These are phyloP conservation scores for Hyphodiscus hymeniophilus DNA, from an alignment of 495 filamentous ascomycete species.

Conservation along the genomic window DNA sequence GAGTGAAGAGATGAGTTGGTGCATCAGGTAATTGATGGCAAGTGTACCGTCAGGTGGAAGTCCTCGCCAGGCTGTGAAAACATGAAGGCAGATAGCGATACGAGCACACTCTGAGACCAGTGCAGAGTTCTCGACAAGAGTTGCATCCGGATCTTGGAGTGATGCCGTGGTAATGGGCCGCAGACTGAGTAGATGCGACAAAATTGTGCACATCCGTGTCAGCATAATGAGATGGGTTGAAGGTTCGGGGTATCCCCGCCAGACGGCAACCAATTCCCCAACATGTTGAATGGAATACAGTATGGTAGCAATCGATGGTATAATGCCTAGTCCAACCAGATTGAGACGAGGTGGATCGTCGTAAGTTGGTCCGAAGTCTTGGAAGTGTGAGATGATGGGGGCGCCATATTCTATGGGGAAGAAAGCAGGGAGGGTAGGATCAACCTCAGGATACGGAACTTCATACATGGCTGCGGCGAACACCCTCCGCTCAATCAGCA, in stretches of 20 bases:
- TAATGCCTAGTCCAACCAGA: neutral
- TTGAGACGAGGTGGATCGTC: neutral
- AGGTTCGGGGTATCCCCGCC: neutral
- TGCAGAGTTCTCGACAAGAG: neutral
- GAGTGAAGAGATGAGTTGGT: neutral
- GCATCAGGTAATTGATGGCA: conserved; percentile 4
- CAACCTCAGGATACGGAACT: neutral
- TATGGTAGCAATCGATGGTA: neutral
- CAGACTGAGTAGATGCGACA: conserved; percentile 10
- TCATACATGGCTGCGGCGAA: conserved; percentile 6
- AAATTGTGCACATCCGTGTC: conserved; percentile 4
- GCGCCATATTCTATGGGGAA: neutral
- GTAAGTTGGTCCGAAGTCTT: neutral
- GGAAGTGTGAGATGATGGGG: conserved; percentile 3
- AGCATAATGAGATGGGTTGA: conserved; percentile 4
- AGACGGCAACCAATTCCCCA: conserved; percentile 6
- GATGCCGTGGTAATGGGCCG: neutral
- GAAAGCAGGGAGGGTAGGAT: conserved; percentile 3
- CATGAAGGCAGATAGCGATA: conserved; percentile 5
- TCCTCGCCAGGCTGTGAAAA: conserved; percentile 7
- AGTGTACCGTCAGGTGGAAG: conserved; percentile 6
- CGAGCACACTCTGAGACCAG: conserved; percentile 3
- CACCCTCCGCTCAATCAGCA: conserved; percentile 1
- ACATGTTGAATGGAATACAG: conserved; percentile 10
- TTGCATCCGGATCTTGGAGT: neutral